These are phyloP conservation scores for Apiospora pterosperma DNA, from an alignment of 2,329 filamentous ascomycete genomes.

Conservation along the genomic window DNA sequence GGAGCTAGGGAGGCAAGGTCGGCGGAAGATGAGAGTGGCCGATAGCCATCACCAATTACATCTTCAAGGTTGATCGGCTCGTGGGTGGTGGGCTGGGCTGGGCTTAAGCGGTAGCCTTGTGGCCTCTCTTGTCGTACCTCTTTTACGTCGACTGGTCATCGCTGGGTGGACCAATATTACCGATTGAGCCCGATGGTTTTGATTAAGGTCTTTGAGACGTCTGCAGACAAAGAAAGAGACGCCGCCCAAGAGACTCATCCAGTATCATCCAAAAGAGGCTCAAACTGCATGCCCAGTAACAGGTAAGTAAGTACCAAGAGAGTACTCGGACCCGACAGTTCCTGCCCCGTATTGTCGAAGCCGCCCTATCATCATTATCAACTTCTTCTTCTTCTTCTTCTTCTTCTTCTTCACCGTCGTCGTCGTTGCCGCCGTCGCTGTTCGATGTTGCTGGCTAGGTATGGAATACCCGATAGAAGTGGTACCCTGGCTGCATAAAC, in stretches of 20 bases:
- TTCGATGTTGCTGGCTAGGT: background rate
- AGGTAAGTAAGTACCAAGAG: too few relatives aligned
- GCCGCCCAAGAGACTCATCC: background rate
- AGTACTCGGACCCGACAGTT: too few relatives aligned
- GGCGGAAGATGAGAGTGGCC: background rate
- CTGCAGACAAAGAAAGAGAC: background rate
- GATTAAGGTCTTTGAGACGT: too few relatives aligned
- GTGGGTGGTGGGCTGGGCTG: background rate
- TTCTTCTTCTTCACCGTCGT: too few relatives aligned
- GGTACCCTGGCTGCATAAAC: background rate
- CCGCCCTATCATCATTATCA: too few relatives aligned
- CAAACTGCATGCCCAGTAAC: background rate
- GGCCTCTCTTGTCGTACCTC: background rate
- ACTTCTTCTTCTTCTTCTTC: too few relatives aligned
- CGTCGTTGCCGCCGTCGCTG: background rate
- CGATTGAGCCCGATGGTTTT: background rate
- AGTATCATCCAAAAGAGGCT: background rate
- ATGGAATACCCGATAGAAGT: background rate
- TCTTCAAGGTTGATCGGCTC: background rate
- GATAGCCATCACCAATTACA: slow-evolving; percentile 3
- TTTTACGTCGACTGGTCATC: background rate
- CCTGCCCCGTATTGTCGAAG: too few relatives aligned
- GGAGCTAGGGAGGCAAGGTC: background rate
- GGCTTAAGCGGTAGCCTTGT: background rate
- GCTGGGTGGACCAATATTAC: background rate